Base-by-base conservation (phyloP, 805 yeast species). In the Candida awuae region DNA sequence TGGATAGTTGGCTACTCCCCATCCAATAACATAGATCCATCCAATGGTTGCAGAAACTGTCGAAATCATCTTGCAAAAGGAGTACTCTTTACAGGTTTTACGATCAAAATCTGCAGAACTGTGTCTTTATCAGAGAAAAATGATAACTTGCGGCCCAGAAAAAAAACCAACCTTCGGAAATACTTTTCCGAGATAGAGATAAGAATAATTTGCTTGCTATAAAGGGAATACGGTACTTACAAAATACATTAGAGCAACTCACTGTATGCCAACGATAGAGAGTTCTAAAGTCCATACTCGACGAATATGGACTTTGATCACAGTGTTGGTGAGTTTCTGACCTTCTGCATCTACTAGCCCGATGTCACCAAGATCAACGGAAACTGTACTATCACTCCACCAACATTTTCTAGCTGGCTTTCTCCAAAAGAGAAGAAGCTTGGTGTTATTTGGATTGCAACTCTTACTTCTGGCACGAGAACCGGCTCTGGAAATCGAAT, bases 351-450 rank as follows among this genome's bases (percentile, higher is more conserved):
- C 57, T 33, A 47, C 54, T 18, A 49, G 32, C 1, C 43, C 48
- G 32, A 60, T 25, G 21, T 47, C 39, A 9, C 55, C 44, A 4
- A 72, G 47, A 26, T 61, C 61, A 17, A 75, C 57, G 7, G 75
- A 77, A 16, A 75, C 60, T 21, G 61, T 66, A 32, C 76, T 74
- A 55, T 77, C 75, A 6, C 84, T 71, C 98, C 98, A 92, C 98
- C 98, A 92, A 64, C 98, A 92, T 57, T 92, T 92, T 55, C 97
- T 73, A 2, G 98, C 98, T 1, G 98, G 98, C 56, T 92, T 92
- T 46, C 95, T 73, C 97, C 98, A 92, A 56, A 92, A 92, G 37
- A 92, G 64, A 27, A 92, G 67, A 37, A 92, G 69, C 59, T 92
- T 92, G 4, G 65, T 62, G 12, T 62, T 63, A 44, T 59, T 62